These are phyloP conservation scores for Elsinoe arachidis DNA, from an alignment of 2,329 filamentous ascomycete genomes.

Conservation along the genomic window DNA sequence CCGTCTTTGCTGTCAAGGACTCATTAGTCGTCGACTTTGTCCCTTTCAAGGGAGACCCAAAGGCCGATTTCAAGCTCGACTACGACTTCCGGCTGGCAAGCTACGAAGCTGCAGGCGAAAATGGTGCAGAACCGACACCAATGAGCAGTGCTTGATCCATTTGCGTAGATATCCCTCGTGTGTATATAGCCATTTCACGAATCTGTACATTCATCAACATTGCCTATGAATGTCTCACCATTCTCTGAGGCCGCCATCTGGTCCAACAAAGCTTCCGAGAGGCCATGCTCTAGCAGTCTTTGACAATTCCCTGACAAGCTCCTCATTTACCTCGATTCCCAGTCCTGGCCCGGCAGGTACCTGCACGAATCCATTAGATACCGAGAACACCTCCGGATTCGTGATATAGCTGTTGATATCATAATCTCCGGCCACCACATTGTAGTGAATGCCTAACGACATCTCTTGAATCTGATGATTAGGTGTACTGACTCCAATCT, in stretches of 20 bases:
- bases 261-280: constrained; percentile 56
- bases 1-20: constrained; percentile 53
- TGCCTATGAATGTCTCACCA: constrained; percentile 40
- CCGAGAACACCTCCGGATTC: constrained; percentile 21
- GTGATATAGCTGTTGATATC: constrained; percentile 40
- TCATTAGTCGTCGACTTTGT: constrained; percentile 50
- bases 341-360: constrained; percentile 19
- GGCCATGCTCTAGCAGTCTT: constrained; percentile 54
- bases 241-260: constrained; percentile 56
- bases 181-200: neutral
- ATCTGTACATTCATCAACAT: neutral
- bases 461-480: constrained; percentile 71
- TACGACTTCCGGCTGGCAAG: constrained; percentile 33
- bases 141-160: constrained; percentile 9
- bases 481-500: constrained; percentile 51
- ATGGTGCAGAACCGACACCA: neutral
- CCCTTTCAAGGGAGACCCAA: constrained; percentile 41
- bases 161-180: neutral
- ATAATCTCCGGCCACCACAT: constrained; percentile 49
- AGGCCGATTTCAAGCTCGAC: constrained; percentile 45
- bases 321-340: constrained; percentile 47
- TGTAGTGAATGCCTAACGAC: constrained; percentile 72
- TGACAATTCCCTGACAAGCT: constrained; percentile 50
- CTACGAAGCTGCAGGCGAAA: neutral
- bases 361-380: constrained; percentile 20